Percentiles rank a stretch among this genome's conserved stretches.
Evolutionary conservation across 2,329 filamentous ascomycete genomes (phyloP).

Genomic region (Sphaerulina musiva): DNA sequence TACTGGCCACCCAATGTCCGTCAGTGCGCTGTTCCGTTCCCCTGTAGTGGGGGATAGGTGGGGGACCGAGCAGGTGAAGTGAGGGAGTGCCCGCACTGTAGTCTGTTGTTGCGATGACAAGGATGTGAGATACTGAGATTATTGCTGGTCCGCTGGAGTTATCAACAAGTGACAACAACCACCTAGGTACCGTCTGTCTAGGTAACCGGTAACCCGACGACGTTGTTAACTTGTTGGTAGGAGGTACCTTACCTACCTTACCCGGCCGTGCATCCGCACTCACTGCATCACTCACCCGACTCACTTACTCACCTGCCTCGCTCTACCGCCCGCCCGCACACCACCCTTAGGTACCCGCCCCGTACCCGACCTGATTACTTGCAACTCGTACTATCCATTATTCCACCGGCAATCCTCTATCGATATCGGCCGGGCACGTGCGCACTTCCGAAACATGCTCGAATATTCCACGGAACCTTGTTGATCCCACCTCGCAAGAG

Average conservation of each 20-base stretch:
- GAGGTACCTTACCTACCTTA: no score
- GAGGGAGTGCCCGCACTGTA: background rate
- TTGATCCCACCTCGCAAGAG: background rate
- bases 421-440: background rate
- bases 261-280: no score
- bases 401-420: background rate
- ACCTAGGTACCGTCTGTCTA: background rate
- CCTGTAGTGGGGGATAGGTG: background rate
- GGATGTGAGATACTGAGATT: background rate
- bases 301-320: no score
- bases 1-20: background rate
- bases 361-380: no score
- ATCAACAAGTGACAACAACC: background rate
- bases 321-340: no score
- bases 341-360: no score
- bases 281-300: no score
- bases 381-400: no score
- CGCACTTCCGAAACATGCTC: background rate
- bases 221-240: no score
- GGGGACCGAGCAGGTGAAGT: background rate
- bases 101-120: background rate
- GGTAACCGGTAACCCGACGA: no score
- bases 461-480: background rate
- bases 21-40: background rate
- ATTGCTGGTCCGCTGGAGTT: background rate